These are phyloP conservation scores for Tetracladium setigerum DNA, from an alignment of 495 filamentous ascomycete species.

Conservation along the genomic window DNA sequence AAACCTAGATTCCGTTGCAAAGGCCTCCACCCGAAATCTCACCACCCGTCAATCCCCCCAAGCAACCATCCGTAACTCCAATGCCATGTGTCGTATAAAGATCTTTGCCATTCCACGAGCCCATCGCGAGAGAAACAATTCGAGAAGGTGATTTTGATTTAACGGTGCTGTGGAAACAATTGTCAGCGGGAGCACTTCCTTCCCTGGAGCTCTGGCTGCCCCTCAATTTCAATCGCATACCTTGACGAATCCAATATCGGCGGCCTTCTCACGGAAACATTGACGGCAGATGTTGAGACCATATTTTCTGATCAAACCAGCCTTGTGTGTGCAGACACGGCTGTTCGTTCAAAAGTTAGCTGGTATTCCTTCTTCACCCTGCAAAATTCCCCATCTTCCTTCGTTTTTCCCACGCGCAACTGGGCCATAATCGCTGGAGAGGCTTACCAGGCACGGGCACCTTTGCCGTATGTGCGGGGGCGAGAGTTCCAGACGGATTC, in stretches of 20 bases:
- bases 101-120: slow-evolving; percentile 9
- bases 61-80: slow-evolving; percentile 19
- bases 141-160: slow-evolving; percentile 24
- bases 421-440: not conserved
- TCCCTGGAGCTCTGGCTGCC: not conserved
- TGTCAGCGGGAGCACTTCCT: slow-evolving; percentile 20
- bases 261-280: slow-evolving; percentile 96
- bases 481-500: slow-evolving; percentile 99
- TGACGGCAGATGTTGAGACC: slow-evolving; percentile 99
- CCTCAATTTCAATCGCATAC: slow-evolving; percentile 40
- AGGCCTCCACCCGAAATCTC: slow-evolving; percentile 7
- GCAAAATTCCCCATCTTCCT: slow-evolving; percentile 1
- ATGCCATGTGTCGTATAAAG: slow-evolving; percentile 27
- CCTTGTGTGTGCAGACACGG: slow-evolving; percentile 92
- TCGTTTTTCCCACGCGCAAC: not conserved
- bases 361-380: slow-evolving; percentile 10
- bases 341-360: slow-evolving; percentile 35
- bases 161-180: slow-evolving; percentile 40
- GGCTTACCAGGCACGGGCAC: slow-evolving; percentile 77
- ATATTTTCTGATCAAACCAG: slow-evolving; percentile 98
- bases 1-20: slow-evolving; percentile 6
- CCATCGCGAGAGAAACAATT: slow-evolving; percentile 11
- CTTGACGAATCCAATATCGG: slow-evolving; percentile 97
- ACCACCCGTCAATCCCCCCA: slow-evolving; percentile 4
- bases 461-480: slow-evolving; percentile 94